A percentile compares a stretch with the other conserved stretches of the same genome.
Conservation (phyloP, 441 rosid species). For the Pelargonium australe region DNA sequence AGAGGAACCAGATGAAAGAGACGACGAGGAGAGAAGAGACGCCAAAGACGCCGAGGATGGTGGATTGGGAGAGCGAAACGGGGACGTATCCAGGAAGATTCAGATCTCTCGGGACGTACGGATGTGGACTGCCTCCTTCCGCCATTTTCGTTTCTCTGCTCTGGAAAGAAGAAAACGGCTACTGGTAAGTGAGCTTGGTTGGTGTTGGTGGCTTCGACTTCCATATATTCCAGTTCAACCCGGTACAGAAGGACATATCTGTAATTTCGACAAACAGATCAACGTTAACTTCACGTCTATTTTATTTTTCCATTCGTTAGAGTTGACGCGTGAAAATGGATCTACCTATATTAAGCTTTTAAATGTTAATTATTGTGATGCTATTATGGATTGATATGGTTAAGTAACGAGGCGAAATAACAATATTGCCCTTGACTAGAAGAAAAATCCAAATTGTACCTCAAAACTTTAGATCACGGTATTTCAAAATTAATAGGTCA, state of each 20-base stretch:
- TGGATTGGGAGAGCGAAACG: constrained; percentile 44
- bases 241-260: background rate
- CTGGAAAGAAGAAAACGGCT: constrained; percentile 1
- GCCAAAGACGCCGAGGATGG: constrained; percentile 49
- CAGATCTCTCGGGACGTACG: constrained; percentile 77
- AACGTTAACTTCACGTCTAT: too few relatives aligned
- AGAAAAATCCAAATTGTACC: too few relatives aligned
- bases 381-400: too few relatives aligned
- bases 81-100: constrained; percentile 60
- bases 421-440: too few relatives aligned
- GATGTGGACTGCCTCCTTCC: constrained; percentile 32
- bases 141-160: constrained; percentile 27
- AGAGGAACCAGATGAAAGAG: constrained; percentile 52
- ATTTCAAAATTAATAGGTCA: too few relatives aligned
- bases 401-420: too few relatives aligned
- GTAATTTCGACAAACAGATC: background rate
- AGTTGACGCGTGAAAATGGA: too few relatives aligned
- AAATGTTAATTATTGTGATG: too few relatives aligned
- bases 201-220: background rate
- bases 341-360: too few relatives aligned
- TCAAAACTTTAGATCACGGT: too few relatives aligned
- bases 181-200: background rate
- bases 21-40: constrained; percentile 45
- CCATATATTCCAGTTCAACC: background rate
- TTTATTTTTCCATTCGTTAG: too few relatives aligned